Percentiles rank a stretch among this genome's conserved stretches.
Conservation (phyloP, 2,329 filamentous ascomycete species). For the Aspergillus fructus region DNA sequence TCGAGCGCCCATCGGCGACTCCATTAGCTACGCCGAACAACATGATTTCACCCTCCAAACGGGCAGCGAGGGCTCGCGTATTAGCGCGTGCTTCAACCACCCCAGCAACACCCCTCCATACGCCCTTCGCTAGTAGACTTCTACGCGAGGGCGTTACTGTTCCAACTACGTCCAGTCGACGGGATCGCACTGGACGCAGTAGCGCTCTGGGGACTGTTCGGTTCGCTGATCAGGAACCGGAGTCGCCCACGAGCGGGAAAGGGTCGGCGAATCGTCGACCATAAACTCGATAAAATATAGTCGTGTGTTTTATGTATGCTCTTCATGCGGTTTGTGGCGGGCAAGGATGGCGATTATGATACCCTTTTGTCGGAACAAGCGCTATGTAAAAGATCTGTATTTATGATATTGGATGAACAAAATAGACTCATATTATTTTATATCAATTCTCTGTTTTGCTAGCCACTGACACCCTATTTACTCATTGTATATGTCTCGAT, state of each 20-base stretch:
- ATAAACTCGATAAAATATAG: constrained; percentile 12
- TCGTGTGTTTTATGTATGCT: background rate
- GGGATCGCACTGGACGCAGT: constrained; percentile 26
- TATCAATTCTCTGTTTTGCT: background rate
- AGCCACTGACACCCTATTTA: background rate
- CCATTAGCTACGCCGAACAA: constrained; percentile 44
- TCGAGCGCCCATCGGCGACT: constrained; percentile 33
- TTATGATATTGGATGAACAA: constrained; percentile 3
- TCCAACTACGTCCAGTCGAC: constrained; percentile 25
- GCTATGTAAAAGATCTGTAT: constrained; percentile 3
- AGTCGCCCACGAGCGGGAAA: constrained; percentile 41
- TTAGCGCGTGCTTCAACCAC: constrained; percentile 46
- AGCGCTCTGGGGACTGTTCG: constrained; percentile 39
- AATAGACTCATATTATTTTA: background rate
- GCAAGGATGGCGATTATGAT: constrained; percentile 7
- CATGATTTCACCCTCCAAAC: constrained; percentile 47
- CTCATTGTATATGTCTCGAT: background rate
- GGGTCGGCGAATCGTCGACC: constrained; percentile 35
- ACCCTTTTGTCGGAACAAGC: constrained; percentile 10
- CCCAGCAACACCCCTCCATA: constrained; percentile 44
- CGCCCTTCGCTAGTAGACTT: constrained; percentile 45
- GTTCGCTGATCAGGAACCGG: constrained; percentile 42
- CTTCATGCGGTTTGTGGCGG: background rate
- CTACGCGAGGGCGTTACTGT: constrained; percentile 23
- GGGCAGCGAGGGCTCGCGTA: constrained; percentile 43